Conservation (phyloP, 257 asterid genomes). For the Nicotiana tabacum region DNA sequence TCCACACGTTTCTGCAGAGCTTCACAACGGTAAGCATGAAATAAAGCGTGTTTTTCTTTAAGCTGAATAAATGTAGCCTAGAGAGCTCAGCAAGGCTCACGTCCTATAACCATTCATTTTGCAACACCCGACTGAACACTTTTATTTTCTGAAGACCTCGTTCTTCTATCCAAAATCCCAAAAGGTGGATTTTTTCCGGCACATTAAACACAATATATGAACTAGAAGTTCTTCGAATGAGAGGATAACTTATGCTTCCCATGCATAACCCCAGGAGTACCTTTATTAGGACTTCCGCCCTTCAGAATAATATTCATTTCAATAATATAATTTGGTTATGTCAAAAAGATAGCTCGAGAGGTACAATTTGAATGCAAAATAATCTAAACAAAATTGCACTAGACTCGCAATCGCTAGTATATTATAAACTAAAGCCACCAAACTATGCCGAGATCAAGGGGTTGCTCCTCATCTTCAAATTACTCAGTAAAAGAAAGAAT, state of each 20-base stretch:
- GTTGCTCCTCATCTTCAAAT: not conserved
- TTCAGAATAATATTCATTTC: not conserved
- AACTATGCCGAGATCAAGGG: not conserved
- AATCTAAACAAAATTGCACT: slow-evolving; percentile 12
- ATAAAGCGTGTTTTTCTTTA: not conserved
- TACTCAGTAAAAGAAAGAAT: not conserved
- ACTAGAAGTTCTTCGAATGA: not conserved
- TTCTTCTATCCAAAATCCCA: not conserved
- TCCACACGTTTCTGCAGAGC: not conserved
- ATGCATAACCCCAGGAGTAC: not conserved
- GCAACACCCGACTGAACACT: not conserved
- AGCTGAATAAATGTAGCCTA: not conserved
- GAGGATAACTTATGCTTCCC: not conserved
- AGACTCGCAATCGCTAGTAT: slow-evolving; percentile 1
- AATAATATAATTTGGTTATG: not conserved
- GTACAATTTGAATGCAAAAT: slow-evolving; percentile 3
- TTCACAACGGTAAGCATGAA: not conserved
- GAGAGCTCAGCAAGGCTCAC: not conserved
- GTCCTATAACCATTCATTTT: not conserved
- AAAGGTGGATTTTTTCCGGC: not conserved
- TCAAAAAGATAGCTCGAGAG: not conserved
- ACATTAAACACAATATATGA: not conserved
- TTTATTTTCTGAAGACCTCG: not conserved
- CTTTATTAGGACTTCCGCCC: not conserved
- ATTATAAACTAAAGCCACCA: not conserved